Evolutionary conservation across 108 stramenopile species (phyloP).

Genomic region (Cyclotella cryptica): DNA sequence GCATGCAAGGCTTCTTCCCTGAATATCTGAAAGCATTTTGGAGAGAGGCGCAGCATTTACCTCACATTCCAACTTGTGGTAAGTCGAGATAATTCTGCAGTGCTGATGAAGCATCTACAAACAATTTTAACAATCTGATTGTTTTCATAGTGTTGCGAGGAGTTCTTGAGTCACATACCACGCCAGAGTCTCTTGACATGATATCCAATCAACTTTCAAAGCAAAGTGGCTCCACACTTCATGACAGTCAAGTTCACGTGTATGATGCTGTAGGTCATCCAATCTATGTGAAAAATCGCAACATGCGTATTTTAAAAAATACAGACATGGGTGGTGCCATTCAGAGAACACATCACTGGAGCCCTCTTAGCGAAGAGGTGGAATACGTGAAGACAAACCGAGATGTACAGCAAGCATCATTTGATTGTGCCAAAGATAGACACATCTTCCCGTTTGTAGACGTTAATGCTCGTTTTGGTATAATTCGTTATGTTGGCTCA

Average conservation of each 20-base stretch:
- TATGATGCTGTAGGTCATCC: conserved; percentile 91
- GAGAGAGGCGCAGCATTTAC: conserved; percentile 86
- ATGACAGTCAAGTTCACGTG: conserved; percentile 90
- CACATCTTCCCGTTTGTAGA: conserved; percentile 90
- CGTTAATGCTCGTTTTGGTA: conserved; percentile 87
- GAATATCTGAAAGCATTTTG: conserved; percentile 84
- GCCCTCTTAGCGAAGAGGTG: conserved; percentile 85
- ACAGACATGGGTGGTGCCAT: conserved; percentile 72
- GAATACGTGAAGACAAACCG: conserved; percentile 75
- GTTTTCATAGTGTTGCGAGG: conserved; percentile 61
- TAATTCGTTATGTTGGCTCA: conserved; percentile 63
- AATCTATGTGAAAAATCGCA: conserved; percentile 81
- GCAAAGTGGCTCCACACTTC: conserved; percentile 82
- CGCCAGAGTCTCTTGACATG: conserved; percentile 90
- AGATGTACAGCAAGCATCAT: conserved; percentile 69
- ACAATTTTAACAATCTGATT: background rate
- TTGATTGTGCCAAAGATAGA: conserved; percentile 90
- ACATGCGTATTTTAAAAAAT: conserved; percentile 70
- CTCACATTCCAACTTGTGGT: conserved; percentile 82
- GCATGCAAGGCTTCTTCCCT: conserved; percentile 63
- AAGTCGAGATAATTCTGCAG: background rate
- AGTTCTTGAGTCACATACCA: conserved; percentile 86
- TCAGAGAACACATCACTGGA: conserved; percentile 85
- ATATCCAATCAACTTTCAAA: conserved; percentile 80
- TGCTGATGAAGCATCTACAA: background rate